Evolutionary conservation across 331 rosid genomes (phyloP).

Genomic region (Telfairia occidentalis): DNA sequence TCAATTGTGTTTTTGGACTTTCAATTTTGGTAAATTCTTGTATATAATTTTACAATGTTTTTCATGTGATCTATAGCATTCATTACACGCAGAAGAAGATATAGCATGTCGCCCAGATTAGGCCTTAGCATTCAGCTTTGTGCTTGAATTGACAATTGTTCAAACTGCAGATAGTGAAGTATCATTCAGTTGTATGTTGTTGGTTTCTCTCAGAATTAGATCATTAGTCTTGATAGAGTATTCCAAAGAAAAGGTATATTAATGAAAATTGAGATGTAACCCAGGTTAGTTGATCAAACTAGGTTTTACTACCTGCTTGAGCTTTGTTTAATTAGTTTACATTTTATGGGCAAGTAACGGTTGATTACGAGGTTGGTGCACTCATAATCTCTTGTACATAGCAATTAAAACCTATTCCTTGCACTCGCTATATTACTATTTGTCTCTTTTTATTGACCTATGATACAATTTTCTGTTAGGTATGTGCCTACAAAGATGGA

Average conservation of each 20-base stretch:
- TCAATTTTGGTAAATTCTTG: neutral
- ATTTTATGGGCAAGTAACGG: neutral
- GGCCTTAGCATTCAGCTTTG: neutral
- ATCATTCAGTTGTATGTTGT: neutral
- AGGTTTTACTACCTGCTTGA: neutral
- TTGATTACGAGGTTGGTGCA: neutral
- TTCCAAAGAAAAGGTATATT: no score
- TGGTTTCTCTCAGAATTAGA: neutral
- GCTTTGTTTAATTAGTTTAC: neutral
- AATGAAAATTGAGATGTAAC: neutral
- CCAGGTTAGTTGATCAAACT: neutral
- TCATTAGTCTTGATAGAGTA: no score
- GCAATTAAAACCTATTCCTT: neutral
- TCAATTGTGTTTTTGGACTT: neutral
- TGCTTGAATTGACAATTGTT: neutral
- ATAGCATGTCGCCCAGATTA: neutral
- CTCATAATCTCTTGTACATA: neutral
- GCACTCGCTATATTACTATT: neutral
- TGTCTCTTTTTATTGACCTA: neutral
- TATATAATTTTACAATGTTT: neutral
- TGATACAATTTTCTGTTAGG: conserved; percentile 32
- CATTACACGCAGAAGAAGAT: neutral
- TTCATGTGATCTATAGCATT: neutral
- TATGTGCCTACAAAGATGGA: conserved; percentile 98
- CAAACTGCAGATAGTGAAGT: neutral